Conservation (phyloP, 1,284 basidiomycete species). For the Ceratobasidium theobromae region DNA sequence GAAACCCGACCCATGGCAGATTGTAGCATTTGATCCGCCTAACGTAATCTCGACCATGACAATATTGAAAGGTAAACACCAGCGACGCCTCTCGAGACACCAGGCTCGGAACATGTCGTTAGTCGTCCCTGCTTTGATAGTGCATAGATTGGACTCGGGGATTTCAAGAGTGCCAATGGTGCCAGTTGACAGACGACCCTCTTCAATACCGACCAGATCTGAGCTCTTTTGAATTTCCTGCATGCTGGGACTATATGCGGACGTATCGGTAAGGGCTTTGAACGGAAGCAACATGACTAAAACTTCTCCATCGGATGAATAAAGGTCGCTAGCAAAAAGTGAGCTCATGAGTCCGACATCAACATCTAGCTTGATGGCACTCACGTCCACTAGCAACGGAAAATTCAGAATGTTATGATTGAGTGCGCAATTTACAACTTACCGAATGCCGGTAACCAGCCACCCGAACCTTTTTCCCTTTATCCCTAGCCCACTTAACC, state of each 20-base stretch:
- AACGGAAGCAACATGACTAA: conserved; percentile 33
- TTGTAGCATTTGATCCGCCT: conserved; percentile 32
- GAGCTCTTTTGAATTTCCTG: conserved; percentile 30
- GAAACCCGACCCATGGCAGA: conserved; percentile 35
- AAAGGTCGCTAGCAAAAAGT: conserved; percentile 26
- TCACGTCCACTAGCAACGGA: no score
- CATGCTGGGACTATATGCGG: background rate
- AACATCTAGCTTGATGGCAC: no score
- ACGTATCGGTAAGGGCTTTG: conserved; percentile 9
- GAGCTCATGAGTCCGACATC: no score
- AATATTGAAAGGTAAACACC: conserved; percentile 33
- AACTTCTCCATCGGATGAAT: conserved; percentile 16
- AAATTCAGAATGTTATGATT: no score
- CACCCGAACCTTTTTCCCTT: conserved; percentile 30
- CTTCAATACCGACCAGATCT: conserved; percentile 27
- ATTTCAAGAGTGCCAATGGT: no score
- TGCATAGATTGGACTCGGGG: background rate
- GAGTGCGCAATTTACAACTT: no score
- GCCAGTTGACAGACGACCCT: no score
- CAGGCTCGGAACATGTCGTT: conserved; percentile 35
- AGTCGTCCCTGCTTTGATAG: conserved; percentile 34
- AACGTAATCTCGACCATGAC: conserved; percentile 34
- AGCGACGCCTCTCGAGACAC: conserved; percentile 21
- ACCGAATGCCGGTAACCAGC: conserved; percentile 34
- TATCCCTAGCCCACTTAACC: conserved; percentile 30